Evolutionary conservation across 2,329 filamentous ascomycete species (phyloP).

Genomic region (Aspergillus tamarii): DNA sequence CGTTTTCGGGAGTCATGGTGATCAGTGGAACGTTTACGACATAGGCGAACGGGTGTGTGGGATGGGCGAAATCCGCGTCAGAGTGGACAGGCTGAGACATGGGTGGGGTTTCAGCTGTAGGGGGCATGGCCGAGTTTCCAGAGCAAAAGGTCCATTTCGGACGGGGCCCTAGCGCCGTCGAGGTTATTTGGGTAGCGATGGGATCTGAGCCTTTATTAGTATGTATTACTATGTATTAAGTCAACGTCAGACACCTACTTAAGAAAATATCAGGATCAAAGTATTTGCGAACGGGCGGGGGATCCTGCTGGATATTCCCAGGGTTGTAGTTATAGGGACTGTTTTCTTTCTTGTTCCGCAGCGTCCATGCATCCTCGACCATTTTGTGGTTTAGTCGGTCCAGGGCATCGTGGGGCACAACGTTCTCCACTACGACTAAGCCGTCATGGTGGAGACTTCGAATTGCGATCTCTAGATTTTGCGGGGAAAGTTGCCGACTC

Average conservation of each 20-base stretch:
- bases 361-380: slow-evolving; percentile 58
- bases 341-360: slow-evolving; percentile 57
- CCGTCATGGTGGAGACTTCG: slow-evolving; percentile 57
- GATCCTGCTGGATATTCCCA: slow-evolving; percentile 63
- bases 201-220: slow-evolving; percentile 49
- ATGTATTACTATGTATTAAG: not conserved
- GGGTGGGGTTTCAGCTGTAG: slow-evolving; percentile 38
- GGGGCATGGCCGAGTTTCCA: slow-evolving; percentile 55
- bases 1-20: slow-evolving; percentile 56
- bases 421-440: slow-evolving; percentile 59
- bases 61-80: slow-evolving; percentile 63
- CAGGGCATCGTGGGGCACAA: slow-evolving; percentile 55
- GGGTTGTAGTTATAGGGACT: slow-evolving; percentile 65
- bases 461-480: slow-evolving; percentile 61
- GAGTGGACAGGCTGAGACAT: slow-evolving; percentile 57
- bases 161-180: slow-evolving; percentile 57
- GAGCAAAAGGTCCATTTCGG: slow-evolving; percentile 63
- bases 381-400: slow-evolving; percentile 62
- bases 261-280: slow-evolving; percentile 57
- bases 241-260: slow-evolving; percentile 44
- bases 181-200: slow-evolving; percentile 41
- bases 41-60: slow-evolving; percentile 58
- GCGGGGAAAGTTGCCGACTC: slow-evolving; percentile 43
- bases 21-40: slow-evolving; percentile 59
- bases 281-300: slow-evolving; percentile 53